Percentiles rank a stretch among this genome's conserved stretches.
phyloP scores from a whole-genome alignment of 1,284 basidiomycete genomes.

The Microbotryum silenes-acaulis region DNA sequence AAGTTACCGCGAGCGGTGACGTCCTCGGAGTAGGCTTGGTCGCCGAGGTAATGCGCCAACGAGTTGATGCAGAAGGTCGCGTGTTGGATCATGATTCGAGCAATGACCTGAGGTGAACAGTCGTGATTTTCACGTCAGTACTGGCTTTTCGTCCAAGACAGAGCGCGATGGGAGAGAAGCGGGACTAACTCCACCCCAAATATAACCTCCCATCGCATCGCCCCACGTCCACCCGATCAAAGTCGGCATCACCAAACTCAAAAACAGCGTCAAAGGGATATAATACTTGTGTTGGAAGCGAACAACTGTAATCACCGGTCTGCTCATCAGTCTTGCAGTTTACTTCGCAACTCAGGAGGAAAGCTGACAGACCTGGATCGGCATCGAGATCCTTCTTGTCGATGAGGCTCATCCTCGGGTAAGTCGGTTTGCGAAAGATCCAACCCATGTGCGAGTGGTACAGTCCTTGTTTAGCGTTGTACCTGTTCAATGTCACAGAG shows the following conservation, averaged over 20 bases:
- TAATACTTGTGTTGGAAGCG: conserved; percentile 64
- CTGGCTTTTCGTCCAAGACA: conserved; percentile 1
- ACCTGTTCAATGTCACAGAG: conserved; percentile 34
- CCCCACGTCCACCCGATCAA: conserved; percentile 52
- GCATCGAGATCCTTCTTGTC: conserved; percentile 62
- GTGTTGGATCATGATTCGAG: conserved; percentile 59
- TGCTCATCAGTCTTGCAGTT: too few relatives aligned
- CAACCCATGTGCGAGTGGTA: conserved; percentile 72
- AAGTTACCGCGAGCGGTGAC: conserved; percentile 66
- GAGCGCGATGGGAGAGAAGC: conserved; percentile 45
- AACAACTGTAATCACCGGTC: conserved; percentile 50
- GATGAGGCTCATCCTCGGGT: conserved; percentile 56
- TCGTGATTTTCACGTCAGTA: background rate
- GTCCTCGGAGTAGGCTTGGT: conserved; percentile 69
- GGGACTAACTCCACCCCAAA: conserved; percentile 61
- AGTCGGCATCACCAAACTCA: conserved; percentile 54
- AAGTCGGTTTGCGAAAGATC: conserved; percentile 70
- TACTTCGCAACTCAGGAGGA: background rate
- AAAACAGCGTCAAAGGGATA: conserved; percentile 54
- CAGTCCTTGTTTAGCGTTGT: conserved; percentile 63
- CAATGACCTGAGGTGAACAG: conserved; percentile 43
- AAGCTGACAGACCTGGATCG: conserved; percentile 42
- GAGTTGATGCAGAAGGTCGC: conserved; percentile 73
- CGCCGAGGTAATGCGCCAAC: conserved; percentile 68
- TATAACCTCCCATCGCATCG: conserved; percentile 55